These are phyloP conservation scores for Albizia julibrissin DNA, from an alignment of 306 rosid species.

Conservation along the genomic window DNA sequence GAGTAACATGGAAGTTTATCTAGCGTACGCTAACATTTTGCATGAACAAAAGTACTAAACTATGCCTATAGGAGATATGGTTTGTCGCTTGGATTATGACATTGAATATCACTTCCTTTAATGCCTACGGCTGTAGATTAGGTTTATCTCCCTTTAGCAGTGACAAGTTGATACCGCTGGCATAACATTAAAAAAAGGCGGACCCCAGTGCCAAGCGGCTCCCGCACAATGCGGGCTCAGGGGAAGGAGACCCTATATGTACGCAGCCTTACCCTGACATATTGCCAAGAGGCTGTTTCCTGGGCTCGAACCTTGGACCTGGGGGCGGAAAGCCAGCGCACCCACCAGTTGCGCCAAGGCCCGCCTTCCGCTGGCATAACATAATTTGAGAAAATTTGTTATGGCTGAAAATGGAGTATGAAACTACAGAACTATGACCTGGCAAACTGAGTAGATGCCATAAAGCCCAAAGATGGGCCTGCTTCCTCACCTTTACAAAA, in stretches of 20 bases:
- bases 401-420: background rate
- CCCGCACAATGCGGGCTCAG: too few relatives aligned
- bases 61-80: background rate
- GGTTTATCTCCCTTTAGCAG: background rate
- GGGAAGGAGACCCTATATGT: too few relatives aligned
- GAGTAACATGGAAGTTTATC: slow-evolving; percentile 1
- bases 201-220: too few relatives aligned
- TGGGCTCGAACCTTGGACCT: too few relatives aligned
- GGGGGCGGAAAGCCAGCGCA: too few relatives aligned
- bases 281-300: too few relatives aligned
- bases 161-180: background rate
- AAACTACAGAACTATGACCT: background rate
- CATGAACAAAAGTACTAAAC: background rate
- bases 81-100: background rate
- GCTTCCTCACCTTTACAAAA: background rate
- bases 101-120: background rate
- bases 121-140: background rate
- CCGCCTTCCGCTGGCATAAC: background rate
- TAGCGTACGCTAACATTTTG: background rate
- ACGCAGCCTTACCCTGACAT: too few relatives aligned
- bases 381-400: background rate
- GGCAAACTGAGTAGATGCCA: background rate
- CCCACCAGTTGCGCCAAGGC: too few relatives aligned
- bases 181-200: too few relatives aligned
- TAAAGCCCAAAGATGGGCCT: background rate